phyloP scores from a whole-genome alignment of 192 early-diverging fungal species.

The Linnemannia zychae region DNA sequence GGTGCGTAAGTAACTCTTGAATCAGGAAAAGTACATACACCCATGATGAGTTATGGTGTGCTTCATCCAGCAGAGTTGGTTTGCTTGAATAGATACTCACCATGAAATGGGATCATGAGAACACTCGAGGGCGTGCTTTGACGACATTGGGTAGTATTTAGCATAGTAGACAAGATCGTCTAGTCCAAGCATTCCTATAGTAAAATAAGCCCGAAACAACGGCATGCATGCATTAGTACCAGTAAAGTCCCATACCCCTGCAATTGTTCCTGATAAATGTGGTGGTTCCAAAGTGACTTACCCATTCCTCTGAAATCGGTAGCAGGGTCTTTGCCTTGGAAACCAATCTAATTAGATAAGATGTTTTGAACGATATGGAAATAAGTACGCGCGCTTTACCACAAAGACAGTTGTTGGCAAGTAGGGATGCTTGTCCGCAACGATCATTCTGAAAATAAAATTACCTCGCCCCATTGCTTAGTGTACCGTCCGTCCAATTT shows the following conservation, averaged over 20 bases:
- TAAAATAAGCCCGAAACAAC: neutral
- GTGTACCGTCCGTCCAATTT: conserved; percentile 61
- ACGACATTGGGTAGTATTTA: conserved; percentile 65
- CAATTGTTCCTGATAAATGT: too few relatives aligned
- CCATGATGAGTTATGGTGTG: too few relatives aligned
- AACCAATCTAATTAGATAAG: conserved; percentile 71
- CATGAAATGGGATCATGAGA: conserved; percentile 75
- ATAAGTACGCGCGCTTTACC: neutral
- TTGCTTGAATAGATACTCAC: conserved; percentile 41
- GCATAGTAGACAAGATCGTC: conserved; percentile 81
- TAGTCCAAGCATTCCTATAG: conserved; percentile 75
- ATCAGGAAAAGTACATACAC: too few relatives aligned
- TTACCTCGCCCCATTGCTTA: conserved; percentile 73
- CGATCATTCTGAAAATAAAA: neutral
- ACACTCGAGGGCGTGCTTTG: conserved; percentile 66
- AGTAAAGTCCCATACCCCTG: too few relatives aligned
- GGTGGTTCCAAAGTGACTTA: conserved; percentile 16
- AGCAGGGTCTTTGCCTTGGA: conserved; percentile 87
- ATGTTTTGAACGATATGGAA: neutral
- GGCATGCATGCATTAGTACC: neutral
- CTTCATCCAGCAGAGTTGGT: too few relatives aligned
- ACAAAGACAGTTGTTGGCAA: neutral
- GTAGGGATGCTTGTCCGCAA: neutral
- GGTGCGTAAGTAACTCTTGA: too few relatives aligned
- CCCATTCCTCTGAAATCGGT: conserved; percentile 93